These are phyloP conservation scores for Gracilaria domingensis DNA, from an alignment of 23 red algal genomes.

Conservation along the genomic window DNA sequence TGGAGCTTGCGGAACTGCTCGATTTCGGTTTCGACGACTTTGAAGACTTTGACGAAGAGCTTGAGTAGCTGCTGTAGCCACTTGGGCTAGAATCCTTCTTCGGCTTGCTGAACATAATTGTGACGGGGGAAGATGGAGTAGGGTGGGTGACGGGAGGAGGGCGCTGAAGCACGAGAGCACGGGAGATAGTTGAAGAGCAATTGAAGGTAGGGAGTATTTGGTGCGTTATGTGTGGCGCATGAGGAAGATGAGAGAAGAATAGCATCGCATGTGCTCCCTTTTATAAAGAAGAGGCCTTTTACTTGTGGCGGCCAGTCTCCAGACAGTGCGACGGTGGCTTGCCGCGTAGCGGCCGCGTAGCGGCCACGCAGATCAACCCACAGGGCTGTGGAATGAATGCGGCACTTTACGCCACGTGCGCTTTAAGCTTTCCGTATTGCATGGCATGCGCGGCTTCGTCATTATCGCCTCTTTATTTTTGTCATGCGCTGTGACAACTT, in stretches of 20 bases:
- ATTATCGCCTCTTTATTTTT: neutral
- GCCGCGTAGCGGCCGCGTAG: conserved; percentile 20
- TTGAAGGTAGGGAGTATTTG: neutral
- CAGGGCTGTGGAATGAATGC: neutral
- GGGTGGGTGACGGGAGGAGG: neutral
- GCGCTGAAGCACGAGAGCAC: neutral
- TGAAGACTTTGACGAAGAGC: conserved; percentile 6
- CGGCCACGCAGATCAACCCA: neutral
- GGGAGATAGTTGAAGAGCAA: neutral
- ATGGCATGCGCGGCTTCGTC: conserved; percentile 20
- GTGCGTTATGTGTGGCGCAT: neutral
- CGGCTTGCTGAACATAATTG: conserved; percentile 29
- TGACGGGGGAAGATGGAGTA: neutral
- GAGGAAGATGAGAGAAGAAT: neutral
- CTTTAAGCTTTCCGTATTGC: neutral
- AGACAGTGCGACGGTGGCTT: neutral
- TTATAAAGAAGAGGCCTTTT: neutral
- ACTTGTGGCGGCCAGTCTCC: neutral
- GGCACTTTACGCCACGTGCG: conserved; percentile 5
- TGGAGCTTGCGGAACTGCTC: neutral
- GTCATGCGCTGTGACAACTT: neutral
- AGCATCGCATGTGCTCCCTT: neutral
- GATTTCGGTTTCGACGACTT: conserved; percentile 3
- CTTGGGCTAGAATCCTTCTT: conserved; percentile 21
- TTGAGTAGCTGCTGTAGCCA: neutral